Base-by-base conservation (phyloP, 2,329 filamentous ascomycete species). In the Aspergillus viridinutans region DNA sequence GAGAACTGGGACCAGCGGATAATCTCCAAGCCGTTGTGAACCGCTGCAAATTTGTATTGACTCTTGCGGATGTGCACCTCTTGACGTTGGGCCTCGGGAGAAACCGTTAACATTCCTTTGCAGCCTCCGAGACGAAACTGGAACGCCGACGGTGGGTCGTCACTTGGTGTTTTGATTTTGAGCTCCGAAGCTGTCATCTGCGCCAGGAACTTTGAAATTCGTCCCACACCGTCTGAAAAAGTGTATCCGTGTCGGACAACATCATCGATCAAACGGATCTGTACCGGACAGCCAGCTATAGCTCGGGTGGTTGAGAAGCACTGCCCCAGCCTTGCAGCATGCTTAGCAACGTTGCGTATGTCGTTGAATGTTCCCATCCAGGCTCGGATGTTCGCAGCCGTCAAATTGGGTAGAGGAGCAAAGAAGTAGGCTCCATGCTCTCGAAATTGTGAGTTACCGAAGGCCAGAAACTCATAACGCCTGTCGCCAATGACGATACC, bases 391-490 rank as follows among this genome's bases (percentile, higher is more conserved):
- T 87, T 81, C 20, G 88, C 83, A 53, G 90, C 90, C 1, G 85
- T 88, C 7, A 90, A 69, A 54, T 84, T 78, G 0, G 83, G 77
- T 0, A 85, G 85, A 0, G 89, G 83, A 4, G 90, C 88, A 71
- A 97, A 97, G 74, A 99, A 97, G 69, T 94, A 97, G 0, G 90
- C 92, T 0, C 92, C 90, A 64, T 93, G 87, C 68, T 97, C 92
- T 52, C 93, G 85, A 58, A 99, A 90, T 66, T 99, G 94, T 0
- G 94, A 97, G 72, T 94, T 97, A 0, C 94, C 93, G 75, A 92
- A 97, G 0, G 93, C 94, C 26, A 99, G 83, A 62, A 97, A 97
- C 64, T 93, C 84, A 72, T 92, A 99, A 57, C 85, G 84, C 7
- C 90, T 86, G 61, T 88, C 89, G 4, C 90, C 94, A 51, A 99